A percentile compares a stretch with the other conserved stretches of the same genome.
Evolutionary conservation across 441 rosid species (phyloP).

Genomic region (Rhodomyrtus psidioides): DNA sequence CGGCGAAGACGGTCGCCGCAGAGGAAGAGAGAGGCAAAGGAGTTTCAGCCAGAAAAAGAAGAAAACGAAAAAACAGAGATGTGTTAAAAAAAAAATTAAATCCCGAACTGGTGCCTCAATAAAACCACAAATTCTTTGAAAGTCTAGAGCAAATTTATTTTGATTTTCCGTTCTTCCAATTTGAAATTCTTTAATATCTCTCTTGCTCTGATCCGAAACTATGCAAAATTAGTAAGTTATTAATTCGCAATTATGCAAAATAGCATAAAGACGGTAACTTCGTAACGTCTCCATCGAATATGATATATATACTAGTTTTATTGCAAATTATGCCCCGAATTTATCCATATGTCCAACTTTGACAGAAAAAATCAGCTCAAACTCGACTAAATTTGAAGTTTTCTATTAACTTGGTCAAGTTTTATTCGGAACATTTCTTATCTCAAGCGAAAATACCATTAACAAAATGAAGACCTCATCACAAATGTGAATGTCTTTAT

Average conservation of each 20-base stretch:
- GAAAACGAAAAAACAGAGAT: background rate
- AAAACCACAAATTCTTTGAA: background rate
- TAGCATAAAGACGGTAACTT: background rate
- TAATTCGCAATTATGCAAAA: fast-evolving
- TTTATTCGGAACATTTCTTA: background rate
- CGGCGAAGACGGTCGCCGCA: background rate
- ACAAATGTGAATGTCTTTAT: background rate
- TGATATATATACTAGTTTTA: background rate
- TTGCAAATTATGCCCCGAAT: background rate
- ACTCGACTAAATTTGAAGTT: background rate
- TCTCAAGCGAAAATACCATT: background rate
- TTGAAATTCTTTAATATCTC: background rate
- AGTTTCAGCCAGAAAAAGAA: background rate
- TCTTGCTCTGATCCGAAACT: background rate
- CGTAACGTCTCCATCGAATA: background rate
- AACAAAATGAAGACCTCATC: fast-evolving
- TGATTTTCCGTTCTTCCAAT: background rate
- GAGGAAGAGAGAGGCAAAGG: background rate
- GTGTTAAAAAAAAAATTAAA: background rate
- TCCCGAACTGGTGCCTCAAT: background rate
- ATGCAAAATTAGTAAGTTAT: background rate
- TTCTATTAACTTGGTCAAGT: fast-evolving
- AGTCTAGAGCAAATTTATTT: background rate
- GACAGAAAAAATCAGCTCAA: background rate
- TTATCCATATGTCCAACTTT: fast-evolving